These are phyloP conservation scores for Oxyria digyna DNA, from an alignment of 148 eudicot species.

Conservation along the genomic window DNA sequence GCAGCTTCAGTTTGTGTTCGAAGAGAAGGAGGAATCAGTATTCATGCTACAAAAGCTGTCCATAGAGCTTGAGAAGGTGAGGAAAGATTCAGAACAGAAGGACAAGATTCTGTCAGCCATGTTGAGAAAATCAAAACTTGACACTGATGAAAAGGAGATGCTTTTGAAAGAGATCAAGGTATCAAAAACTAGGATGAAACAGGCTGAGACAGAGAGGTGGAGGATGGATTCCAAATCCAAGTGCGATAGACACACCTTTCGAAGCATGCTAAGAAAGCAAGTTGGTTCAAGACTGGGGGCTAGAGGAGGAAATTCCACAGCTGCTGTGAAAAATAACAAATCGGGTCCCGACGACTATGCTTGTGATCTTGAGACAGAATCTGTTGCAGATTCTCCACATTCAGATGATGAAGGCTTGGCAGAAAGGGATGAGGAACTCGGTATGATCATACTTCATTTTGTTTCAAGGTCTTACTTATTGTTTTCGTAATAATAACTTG, in stretches of 20 bases:
- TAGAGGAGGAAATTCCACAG: slow-evolving; percentile 10
- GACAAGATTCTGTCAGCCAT: slow-evolving; percentile 68
- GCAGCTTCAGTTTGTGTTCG: slow-evolving; percentile 45
- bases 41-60: slow-evolving; percentile 59
- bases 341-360: slow-evolving; percentile 15
- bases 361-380: slow-evolving; percentile 28
- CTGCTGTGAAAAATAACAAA: slow-evolving; percentile 12
- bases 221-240: slow-evolving; percentile 40
- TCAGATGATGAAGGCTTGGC: slow-evolving; percentile 24
- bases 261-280: slow-evolving; percentile 51
- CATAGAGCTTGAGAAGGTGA: slow-evolving; percentile 43
- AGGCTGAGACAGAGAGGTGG: slow-evolving; percentile 37
- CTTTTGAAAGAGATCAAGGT: slow-evolving; percentile 54
- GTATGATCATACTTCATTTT: slow-evolving; percentile 29
- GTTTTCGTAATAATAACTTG: neutral
- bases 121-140: slow-evolving; percentile 65
- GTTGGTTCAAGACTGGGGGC: slow-evolving; percentile 28
- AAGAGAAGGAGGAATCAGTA: slow-evolving; percentile 63
- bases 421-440: slow-evolving; percentile 21
- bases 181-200: slow-evolving; percentile 47
- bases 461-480: neutral
- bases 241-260: slow-evolving; percentile 44
- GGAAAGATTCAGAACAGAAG: slow-evolving; percentile 61
- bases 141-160: slow-evolving; percentile 45
- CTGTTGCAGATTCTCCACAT: slow-evolving; percentile 15